A percentile compares a stretch with the other conserved stretches of the same genome.
phyloP scores from a whole-genome alignment of 331 rosid genomes.

The Acacia pycnantha region DNA sequence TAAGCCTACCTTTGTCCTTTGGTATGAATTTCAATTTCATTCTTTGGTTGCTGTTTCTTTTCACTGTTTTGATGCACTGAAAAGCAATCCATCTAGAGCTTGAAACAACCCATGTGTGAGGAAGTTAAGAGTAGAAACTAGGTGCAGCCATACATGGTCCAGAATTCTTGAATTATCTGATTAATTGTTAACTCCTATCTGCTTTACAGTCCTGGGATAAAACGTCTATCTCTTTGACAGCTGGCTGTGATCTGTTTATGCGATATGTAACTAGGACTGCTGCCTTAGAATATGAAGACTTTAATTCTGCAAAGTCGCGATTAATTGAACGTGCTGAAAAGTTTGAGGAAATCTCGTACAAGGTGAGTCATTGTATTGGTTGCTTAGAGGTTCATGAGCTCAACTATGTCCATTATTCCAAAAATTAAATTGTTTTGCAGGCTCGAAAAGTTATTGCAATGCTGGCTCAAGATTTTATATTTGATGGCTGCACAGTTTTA shows the following conservation, averaged over 20 bases:
- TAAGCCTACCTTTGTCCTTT: not conserved
- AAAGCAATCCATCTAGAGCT: not conserved
- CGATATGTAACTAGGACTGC: constrained; percentile 89
- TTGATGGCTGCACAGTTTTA: constrained; percentile 87
- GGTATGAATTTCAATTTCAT: not conserved
- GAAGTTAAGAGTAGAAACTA: not conserved
- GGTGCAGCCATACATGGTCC: not conserved
- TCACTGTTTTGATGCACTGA: not conserved
- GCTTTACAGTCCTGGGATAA: constrained; percentile 73
- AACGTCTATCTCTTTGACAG: constrained; percentile 87
- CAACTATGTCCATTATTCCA: not conserved
- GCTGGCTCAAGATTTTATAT: constrained; percentile 90
- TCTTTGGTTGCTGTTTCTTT: not conserved
- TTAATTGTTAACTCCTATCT: not conserved
- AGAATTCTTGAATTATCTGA: constrained; percentile 6
- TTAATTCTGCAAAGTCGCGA: constrained; percentile 79
- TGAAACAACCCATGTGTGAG: not conserved
- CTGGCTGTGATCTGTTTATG: constrained; percentile 87
- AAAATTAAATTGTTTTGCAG: constrained; percentile 36
- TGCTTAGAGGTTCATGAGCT: not conserved
- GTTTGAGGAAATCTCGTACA: constrained; percentile 86
- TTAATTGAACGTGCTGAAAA: constrained; percentile 94
- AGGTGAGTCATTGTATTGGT: constrained; percentile 38
- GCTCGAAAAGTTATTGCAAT: constrained; percentile 83
- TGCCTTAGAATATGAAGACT: constrained; percentile 87